Base-by-base conservation (phyloP, 2,329 filamentous ascomycete species). In the Aspergillus sp. region DNA sequence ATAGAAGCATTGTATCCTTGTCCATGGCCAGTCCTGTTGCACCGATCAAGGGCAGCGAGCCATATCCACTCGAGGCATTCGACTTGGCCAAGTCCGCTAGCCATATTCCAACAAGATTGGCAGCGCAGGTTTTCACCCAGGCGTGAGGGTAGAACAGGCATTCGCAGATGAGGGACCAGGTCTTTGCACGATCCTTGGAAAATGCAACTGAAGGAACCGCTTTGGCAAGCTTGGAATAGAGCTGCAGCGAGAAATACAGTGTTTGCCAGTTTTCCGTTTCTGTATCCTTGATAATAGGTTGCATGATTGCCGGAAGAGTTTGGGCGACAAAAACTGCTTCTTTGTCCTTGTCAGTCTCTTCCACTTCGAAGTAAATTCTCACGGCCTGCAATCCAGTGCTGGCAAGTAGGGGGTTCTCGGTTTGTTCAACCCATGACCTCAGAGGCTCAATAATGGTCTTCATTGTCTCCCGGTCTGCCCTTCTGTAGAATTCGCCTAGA, bases 361-460 rank as follows among this genome's bases (percentile, higher is more conserved):
- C 82, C 0, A 83, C 84, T 58, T 95, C 89, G 57, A 96, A 89
- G 72, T 93, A 96, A 50, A 95, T 85, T 1, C 86, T 84, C 77
- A 93, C 96, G 30, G 89, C 85, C 70, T 95, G 89, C 53, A 97
- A 80, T 1, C 89, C 90, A 20, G 93, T 84, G 58, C 86, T 85
- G 49, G 87, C 81, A 24, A 96, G 83, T 0, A 88, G 80, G 15
- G 83, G 68, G 62, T 96, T 93, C 9, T 89, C 86, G 7, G 86
- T 84, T 66, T 93, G 88, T 55, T 85, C 85, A 17, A 95, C 71
- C 91, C 93, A 97, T 2, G 83, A 82, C 57, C 86, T 85, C 55
- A 97, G 78, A 44, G 93, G 82, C 0, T 77, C 77, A 38, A 95
- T 76, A 69, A 96, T 92, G 47, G 84, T 87, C 61, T 86, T 83